Conservation (phyloP, 176 grass and related monocot genomes). For the Aegilops sharonensis region DNA sequence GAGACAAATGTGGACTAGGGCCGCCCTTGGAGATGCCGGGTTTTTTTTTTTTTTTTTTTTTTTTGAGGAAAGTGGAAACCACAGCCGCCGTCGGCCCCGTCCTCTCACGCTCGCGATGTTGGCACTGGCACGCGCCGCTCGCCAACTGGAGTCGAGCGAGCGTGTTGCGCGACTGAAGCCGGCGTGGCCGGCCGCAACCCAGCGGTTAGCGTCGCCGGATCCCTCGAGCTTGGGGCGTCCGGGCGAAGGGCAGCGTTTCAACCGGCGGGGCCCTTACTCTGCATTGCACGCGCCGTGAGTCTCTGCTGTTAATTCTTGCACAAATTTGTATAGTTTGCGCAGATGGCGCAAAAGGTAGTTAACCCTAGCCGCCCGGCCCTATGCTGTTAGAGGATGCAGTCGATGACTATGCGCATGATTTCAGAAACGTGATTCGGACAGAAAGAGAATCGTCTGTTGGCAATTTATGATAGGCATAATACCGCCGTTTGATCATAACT, state of each 20-base stretch:
- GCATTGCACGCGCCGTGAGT: constrained; percentile 1
- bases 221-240: not conserved
- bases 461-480: not conserved
- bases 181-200: not conserved
- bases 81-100: not conserved
- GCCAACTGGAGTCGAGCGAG: not conserved
- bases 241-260: not conserved
- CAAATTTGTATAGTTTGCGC: not conserved
- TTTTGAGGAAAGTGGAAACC: too few species aligned
- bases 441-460: not conserved
- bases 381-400: not conserved
- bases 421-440: not conserved
- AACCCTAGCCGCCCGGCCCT: not conserved
- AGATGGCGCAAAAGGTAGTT: not conserved
- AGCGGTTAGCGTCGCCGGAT: not conserved
- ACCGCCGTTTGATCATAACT: not conserved
- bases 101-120: too few species aligned
- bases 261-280: not conserved
- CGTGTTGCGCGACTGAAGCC: not conserved
- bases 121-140: too few species aligned
- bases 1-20: too few species aligned
- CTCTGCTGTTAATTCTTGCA: not conserved
- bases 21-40: too few species aligned
- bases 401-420: not conserved
- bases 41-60: too few species aligned